Conservation (phyloP, 352 stramenopile species). For the Sclerospora graminicola region DNA sequence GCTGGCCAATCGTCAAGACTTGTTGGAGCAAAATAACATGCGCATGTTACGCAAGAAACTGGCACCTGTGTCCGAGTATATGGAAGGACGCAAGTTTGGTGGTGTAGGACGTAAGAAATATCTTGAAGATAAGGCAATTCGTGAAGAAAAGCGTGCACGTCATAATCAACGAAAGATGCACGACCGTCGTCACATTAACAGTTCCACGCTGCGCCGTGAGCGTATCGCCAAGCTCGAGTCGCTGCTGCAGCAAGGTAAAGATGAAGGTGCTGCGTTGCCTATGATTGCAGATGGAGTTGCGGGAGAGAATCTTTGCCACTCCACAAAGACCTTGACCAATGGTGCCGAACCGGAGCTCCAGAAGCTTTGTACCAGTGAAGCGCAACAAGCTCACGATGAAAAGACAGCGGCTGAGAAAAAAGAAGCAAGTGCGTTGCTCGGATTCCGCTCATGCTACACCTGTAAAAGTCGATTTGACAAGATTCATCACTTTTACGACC, state of each 20-base stretch:
- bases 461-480: conserved; percentile 93
- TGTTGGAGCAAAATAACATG: conserved; percentile 70
- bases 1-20: conserved; percentile 32
- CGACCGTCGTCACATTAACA: conserved; percentile 91
- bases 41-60: conserved; percentile 71
- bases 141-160: conserved; percentile 75
- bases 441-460: conserved; percentile 92
- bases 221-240: conserved; percentile 88
- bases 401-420: conserved; percentile 35
- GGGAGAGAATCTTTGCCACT: conserved; percentile 50
- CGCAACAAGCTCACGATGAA: conserved; percentile 38
- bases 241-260: conserved; percentile 78
- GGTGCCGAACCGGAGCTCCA: conserved; percentile 27
- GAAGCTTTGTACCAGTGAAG: conserved; percentile 48
- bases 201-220: conserved; percentile 82
- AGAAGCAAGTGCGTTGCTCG: conserved; percentile 50
- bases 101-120: conserved; percentile 81
- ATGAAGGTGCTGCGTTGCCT: conserved; percentile 33
- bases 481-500: conserved; percentile 95
- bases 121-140: conserved; percentile 79
- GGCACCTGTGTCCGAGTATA: conserved; percentile 60
- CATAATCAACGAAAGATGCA: conserved; percentile 83
- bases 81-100: conserved; percentile 81
- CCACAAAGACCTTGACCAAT: conserved; percentile 21
- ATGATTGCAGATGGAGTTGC: conserved; percentile 90